Evolutionary conservation across 1,139 yeast genomes (phyloP), one percentile per base, ranked within the genome.

Genomic region (Magnusiomyces suaveolens): DNA sequence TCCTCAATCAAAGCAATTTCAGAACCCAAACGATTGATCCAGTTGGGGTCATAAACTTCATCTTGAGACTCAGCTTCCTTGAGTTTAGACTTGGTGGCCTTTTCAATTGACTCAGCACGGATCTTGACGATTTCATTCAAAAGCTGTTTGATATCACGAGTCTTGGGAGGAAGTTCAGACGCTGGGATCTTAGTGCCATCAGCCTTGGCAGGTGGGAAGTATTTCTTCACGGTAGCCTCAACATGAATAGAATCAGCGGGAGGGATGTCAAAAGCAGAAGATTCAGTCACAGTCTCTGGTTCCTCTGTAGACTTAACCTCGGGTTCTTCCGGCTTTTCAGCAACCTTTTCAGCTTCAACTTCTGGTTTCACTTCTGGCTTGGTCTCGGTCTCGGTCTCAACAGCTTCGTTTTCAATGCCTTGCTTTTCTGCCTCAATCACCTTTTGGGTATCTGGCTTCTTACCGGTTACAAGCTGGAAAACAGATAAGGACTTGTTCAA

Each of bases 71-170:
- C 59, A 62, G 58, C 52, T 26, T 52, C 53, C 63, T 58, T 56
- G 62, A 66, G 58, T 48, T 65, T 43, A 53, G 55, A 57, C 46
- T 53, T 57, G 57, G 63, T 71, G 46, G 68, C 63, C 46, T 70
- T 65, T 60, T 84, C 77, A 54, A 82, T 69, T 56, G 71, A 69
- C 59, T 81, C 84, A 62, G 75, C 72, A 53, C 77, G 77, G 51
- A 72, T 66, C 60, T 79, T 74, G 56, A 78, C 77, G 50, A 83
- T 66, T 65, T 81, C 86, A 26, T 76, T 73, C 52, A 83, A 71
- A 33, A 80, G 70, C 63, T 80, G 79, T 68, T 80, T 80, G 50
- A 81, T 76, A 48, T 75, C 75, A 50, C 54, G 32, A 18, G 53
- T 51, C 33, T 50, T 48, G 26, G 48, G 47, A 33, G 58, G 56